These are phyloP conservation scores for Pharnaceum exiguum DNA, from an alignment of 148 eudicot species.

Conservation along the genomic window DNA sequence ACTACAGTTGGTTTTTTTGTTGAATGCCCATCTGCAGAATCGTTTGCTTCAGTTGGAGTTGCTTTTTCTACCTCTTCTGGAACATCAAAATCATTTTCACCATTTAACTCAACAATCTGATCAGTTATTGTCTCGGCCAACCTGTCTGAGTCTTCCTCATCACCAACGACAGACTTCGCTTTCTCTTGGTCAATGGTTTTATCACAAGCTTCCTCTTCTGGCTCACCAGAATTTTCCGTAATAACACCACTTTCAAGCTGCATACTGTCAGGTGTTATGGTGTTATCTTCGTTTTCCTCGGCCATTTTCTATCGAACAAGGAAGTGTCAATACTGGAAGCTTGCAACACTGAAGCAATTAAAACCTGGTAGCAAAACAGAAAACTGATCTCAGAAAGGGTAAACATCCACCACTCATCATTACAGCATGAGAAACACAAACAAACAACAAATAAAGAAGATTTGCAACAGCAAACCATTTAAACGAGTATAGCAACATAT, in stretches of 20 bases:
- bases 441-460: too few species aligned
- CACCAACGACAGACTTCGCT: neutral
- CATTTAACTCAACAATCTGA: conserved; percentile 17
- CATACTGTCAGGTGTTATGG: conserved; percentile 5
- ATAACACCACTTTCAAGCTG: conserved; percentile 9
- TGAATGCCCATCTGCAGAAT: neutral
- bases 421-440: too few species aligned
- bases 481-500: too few species aligned
- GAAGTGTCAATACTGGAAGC: neutral
- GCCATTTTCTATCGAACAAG: conserved; percentile 15
- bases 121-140: conserved; percentile 15
- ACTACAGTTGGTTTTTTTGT: conserved; percentile 24
- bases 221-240: neutral
- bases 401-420: too few species aligned
- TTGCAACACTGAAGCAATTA: conserved; percentile 8
- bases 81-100: conserved; percentile 4
- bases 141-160: neutral
- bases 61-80: conserved; percentile 11
- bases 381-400: neutral
- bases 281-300: conserved; percentile 9
- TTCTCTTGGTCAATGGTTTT: neutral
- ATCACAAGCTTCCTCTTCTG: conserved; percentile 5
- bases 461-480: too few species aligned
- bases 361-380: neutral
- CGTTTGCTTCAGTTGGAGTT: conserved; percentile 4